A percentile compares a stretch with the other conserved stretches of the same genome.
These are phyloP conservation scores for Ganoderma lucidum DNA, from an alignment of 1,284 basidiomycete species.

Conservation along the genomic window DNA sequence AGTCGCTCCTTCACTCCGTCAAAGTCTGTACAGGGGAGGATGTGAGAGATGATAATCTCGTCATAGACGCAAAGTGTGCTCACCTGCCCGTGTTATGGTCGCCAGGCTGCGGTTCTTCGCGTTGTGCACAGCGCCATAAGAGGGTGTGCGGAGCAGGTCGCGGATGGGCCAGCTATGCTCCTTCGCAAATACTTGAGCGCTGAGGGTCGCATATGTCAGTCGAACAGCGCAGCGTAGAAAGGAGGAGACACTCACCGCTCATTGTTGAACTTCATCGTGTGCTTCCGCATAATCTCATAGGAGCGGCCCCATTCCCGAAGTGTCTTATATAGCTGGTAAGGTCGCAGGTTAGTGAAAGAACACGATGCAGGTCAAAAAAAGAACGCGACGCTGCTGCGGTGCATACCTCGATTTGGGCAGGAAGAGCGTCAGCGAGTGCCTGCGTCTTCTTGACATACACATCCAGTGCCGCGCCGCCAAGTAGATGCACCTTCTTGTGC, in stretches of 20 bases:
- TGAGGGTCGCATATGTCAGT: constrained; percentile 13
- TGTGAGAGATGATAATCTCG: background rate
- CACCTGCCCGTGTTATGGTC: constrained; percentile 25
- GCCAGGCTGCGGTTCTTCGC: constrained; percentile 32
- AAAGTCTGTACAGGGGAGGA: constrained; percentile 26
- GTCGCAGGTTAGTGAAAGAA: background rate
- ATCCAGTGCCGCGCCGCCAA: constrained; percentile 19
- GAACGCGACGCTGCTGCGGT: background rate
- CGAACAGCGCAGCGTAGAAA: background rate
- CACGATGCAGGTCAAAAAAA: background rate
- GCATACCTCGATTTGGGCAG: constrained; percentile 28
- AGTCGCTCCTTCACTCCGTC: constrained; percentile 22
- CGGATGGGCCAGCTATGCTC: constrained; percentile 28
- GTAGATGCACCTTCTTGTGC: constrained; percentile 32
- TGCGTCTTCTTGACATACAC: constrained; percentile 32
- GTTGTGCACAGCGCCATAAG: constrained; percentile 29
- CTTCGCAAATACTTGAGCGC: constrained; percentile 21
- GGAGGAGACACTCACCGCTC: constrained; percentile 3
- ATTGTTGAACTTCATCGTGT: constrained; percentile 13
- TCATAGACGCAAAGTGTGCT: background rate
- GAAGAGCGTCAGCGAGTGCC: constrained; percentile 22
- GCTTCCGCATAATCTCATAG: background rate
- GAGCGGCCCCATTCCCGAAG: constrained; percentile 21
- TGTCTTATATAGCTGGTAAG: constrained; percentile 20
- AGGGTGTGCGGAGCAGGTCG: constrained; percentile 33